Percentiles rank a stretch among this genome's conserved stretches.
Evolutionary conservation across 108 stramenopile genomes (phyloP).

Genomic region (Bacterosira constricta): DNA sequence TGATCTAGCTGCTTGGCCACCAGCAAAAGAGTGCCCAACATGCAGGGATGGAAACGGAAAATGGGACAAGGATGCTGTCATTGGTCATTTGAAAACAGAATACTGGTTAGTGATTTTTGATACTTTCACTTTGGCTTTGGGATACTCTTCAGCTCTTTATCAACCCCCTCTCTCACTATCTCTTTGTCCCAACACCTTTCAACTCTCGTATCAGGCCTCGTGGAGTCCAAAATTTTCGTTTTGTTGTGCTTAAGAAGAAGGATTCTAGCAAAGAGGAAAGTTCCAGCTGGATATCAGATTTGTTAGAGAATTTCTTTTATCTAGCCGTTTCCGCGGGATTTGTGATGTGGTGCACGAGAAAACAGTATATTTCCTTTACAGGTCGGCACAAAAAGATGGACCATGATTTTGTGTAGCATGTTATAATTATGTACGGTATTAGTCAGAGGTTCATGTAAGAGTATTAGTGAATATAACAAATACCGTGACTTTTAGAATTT

Average conservation of each 20-base stretch:
- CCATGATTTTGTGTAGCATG: conserved; percentile 19
- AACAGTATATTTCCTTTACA: conserved; percentile 26
- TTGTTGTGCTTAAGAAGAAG: conserved; percentile 54
- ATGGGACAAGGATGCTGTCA: conserved; percentile 49
- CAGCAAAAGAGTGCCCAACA: conserved; percentile 39
- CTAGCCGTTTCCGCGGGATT: conserved; percentile 5
- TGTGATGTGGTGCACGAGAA: conserved; percentile 30
- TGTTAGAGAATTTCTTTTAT: conserved; percentile 21
- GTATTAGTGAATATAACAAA: too few species aligned
- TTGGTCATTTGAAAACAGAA: conserved; percentile 46
- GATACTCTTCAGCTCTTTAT: not conserved
- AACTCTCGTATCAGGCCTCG: conserved; percentile 26
- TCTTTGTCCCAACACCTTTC: too few species aligned
- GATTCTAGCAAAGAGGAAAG: conserved; percentile 9
- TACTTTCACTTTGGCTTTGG: not conserved
- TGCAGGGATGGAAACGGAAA: conserved; percentile 56
- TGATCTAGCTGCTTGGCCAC: conserved; percentile 54
- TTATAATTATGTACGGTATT: too few species aligned
- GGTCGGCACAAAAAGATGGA: conserved; percentile 51
- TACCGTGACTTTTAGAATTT: too few species aligned
- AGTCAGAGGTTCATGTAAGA: too few species aligned
- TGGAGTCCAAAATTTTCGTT: conserved; percentile 60
- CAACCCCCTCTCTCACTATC: too few species aligned
- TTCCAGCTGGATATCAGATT: conserved; percentile 1
- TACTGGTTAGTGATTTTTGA: conserved; percentile 42